These are phyloP conservation scores for Clarireedia monteithiana DNA, from an alignment of 2,329 filamentous ascomycete genomes.

Conservation along the genomic window DNA sequence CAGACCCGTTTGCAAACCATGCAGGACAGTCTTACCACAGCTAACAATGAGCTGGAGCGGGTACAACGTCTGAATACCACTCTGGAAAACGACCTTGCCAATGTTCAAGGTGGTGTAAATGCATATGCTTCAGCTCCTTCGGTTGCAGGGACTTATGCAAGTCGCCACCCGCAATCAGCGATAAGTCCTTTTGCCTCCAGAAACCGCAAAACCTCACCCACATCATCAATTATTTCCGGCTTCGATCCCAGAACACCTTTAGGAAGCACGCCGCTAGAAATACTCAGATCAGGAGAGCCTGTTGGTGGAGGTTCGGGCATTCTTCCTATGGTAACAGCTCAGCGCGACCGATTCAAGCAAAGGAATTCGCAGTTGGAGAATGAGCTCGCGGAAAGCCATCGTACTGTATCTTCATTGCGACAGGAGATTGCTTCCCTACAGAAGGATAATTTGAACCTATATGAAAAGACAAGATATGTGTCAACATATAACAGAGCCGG, in stretches of 20 bases:
- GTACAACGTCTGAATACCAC: constrained; percentile 79
- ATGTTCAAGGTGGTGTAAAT: constrained; percentile 78
- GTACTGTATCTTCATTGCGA: constrained; percentile 73
- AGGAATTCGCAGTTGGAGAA: constrained; percentile 85
- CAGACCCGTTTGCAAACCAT: constrained; percentile 71
- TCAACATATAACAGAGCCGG: constrained; percentile 80
- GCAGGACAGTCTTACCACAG: constrained; percentile 74
- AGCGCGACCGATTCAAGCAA: constrained; percentile 97
- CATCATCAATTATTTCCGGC: constrained; percentile 97
- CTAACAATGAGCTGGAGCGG: constrained; percentile 80
- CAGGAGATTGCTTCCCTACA: constrained; percentile 89
- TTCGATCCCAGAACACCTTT: constrained; percentile 62
- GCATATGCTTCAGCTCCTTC: constrained; percentile 85
- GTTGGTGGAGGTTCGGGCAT: constrained; percentile 77
- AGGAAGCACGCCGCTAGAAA: constrained; percentile 43
- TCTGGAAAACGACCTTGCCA: constrained; percentile 84
- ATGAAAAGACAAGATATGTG: constrained; percentile 96
- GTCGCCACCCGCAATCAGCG: constrained; percentile 66
- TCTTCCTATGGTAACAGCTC: constrained; percentile 94
- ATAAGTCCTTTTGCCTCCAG: constrained; percentile 32
- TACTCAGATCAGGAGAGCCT: constrained; percentile 52
- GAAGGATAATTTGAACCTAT: constrained; percentile 90
- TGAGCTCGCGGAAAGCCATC: constrained; percentile 78
- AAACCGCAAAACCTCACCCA: constrained; percentile 73
- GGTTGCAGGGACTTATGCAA: constrained; percentile 84